These are phyloP conservation scores for Astrocystis sublimbata DNA, from an alignment of 495 filamentous ascomycete species.

Conservation along the genomic window DNA sequence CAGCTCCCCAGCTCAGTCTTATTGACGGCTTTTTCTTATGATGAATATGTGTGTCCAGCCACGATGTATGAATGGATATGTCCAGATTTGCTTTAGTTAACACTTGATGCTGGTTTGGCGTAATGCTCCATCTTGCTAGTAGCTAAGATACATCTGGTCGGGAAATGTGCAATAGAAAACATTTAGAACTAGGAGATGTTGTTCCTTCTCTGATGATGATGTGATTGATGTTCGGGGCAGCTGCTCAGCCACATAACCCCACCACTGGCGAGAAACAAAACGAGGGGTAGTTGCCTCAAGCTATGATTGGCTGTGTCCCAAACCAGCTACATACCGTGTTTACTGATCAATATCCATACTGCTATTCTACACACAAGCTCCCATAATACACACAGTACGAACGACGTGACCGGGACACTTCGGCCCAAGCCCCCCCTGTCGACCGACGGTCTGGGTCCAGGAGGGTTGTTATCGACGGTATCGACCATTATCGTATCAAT, in stretches of 20 bases:
- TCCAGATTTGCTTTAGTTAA: too few species aligned
- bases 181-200: too few species aligned
- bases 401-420: slow-evolving; percentile 13
- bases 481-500: slow-evolving; percentile 1
- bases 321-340: background rate
- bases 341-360: background rate
- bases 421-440: slow-evolving; percentile 9
- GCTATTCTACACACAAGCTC: background rate
- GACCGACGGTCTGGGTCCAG: background rate
- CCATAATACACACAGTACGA: background rate
- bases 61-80: too few species aligned
- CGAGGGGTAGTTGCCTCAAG: background rate
- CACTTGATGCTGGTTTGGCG: too few species aligned
- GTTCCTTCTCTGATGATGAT: too few species aligned
- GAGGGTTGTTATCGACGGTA: background rate
- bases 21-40: background rate
- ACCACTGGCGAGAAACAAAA: background rate
- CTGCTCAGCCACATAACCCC: background rate
- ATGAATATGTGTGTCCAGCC: too few species aligned
- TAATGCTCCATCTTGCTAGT: background rate
- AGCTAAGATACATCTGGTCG: background rate
- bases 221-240: background rate
- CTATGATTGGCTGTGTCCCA: slow-evolving; percentile 1
- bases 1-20: background rate
- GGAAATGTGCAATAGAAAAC: too few species aligned